Evolutionary conservation across 108 stramenopile genomes (phyloP).

Genomic region (Skeletonema potamos): DNA sequence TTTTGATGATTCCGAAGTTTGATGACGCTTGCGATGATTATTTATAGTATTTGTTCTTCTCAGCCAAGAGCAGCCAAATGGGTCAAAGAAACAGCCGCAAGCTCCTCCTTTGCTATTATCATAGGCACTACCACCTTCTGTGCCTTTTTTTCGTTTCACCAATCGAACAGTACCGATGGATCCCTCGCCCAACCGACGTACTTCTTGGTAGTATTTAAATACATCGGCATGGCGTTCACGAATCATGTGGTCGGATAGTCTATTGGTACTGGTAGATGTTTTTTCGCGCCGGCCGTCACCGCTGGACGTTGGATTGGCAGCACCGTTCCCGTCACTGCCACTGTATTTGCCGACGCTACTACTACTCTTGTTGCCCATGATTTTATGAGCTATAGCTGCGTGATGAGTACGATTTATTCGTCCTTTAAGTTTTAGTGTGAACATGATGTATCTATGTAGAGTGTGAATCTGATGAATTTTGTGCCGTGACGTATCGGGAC

Average conservation of each 20-base stretch:
- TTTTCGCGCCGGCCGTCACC: not conserved
- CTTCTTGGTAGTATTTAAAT: slow-evolving; percentile 35
- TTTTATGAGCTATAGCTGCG: too few species aligned
- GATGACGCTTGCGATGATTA: not conserved
- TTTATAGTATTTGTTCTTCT: not conserved
- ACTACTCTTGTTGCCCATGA: too few species aligned
- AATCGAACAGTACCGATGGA: slow-evolving; percentile 69
- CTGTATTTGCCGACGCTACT: too few species aligned
- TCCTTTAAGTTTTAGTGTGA: too few species aligned
- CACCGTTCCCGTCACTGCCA: too few species aligned
- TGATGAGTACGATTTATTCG: too few species aligned
- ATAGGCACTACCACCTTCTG: slow-evolving; percentile 57
- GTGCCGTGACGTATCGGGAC: too few species aligned
- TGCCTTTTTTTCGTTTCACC: slow-evolving; percentile 54
- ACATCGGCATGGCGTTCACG: slow-evolving; percentile 3
- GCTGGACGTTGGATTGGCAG: too few species aligned
- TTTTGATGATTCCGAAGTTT: not conserved
- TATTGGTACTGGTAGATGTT: not conserved
- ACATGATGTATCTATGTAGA: too few species aligned
- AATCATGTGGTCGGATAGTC: slow-evolving; percentile 10
- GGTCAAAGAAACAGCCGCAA: not conserved
- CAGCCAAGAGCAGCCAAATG: slow-evolving; percentile 28
- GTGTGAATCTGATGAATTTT: too few species aligned
- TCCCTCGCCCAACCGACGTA: slow-evolving; percentile 69
- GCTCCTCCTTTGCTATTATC: slow-evolving; percentile 7